Evolutionary conservation across 2,329 filamentous ascomycete genomes (phyloP).

Genomic region (Xylariomycetidae sp.): DNA sequence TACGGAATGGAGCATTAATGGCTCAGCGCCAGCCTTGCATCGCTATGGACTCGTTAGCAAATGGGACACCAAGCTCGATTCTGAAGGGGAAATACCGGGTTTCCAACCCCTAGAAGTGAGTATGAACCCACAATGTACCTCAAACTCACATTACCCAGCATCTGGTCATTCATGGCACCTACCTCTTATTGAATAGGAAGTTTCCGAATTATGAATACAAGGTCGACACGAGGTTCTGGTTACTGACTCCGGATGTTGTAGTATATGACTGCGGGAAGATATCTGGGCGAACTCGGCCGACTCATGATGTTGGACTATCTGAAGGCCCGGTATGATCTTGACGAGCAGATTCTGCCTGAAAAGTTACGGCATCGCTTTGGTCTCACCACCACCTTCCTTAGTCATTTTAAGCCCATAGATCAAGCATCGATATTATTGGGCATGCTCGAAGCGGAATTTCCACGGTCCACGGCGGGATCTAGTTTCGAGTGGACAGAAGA

Average conservation of each 20-base stretch:
- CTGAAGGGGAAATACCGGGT: conserved; percentile 62
- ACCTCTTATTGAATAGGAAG: no score
- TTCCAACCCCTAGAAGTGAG: conserved; percentile 80
- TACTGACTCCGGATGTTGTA: no score
- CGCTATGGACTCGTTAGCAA: conserved; percentile 59
- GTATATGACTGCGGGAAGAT: conserved; percentile 78
- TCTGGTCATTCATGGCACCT: no score
- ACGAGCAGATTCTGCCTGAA: conserved; percentile 45
- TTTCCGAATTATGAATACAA: no score
- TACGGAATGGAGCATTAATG: conserved; percentile 80
- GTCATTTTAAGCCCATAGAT: conserved; percentile 58
- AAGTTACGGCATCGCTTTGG: conserved; percentile 55
- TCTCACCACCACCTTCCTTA: conserved; percentile 68
- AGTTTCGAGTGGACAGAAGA: conserved; percentile 60
- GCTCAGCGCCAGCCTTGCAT: conserved; percentile 63
- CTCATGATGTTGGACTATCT: conserved; percentile 66
- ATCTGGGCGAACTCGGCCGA: conserved; percentile 71
- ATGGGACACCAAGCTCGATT: conserved; percentile 68
- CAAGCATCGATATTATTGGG: conserved; percentile 36
- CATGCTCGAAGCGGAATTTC: conserved; percentile 49
- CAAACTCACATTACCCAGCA: no score
- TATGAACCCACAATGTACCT: no score
- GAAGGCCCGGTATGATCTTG: conserved; percentile 35
- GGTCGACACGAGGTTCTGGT: no score
- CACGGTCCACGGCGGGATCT: conserved; percentile 39